A percentile compares a stretch with the other conserved stretches of the same genome.
These are phyloP conservation scores for Cichorium intybus DNA, from an alignment of 140 eudicot species.

Conservation along the genomic window DNA sequence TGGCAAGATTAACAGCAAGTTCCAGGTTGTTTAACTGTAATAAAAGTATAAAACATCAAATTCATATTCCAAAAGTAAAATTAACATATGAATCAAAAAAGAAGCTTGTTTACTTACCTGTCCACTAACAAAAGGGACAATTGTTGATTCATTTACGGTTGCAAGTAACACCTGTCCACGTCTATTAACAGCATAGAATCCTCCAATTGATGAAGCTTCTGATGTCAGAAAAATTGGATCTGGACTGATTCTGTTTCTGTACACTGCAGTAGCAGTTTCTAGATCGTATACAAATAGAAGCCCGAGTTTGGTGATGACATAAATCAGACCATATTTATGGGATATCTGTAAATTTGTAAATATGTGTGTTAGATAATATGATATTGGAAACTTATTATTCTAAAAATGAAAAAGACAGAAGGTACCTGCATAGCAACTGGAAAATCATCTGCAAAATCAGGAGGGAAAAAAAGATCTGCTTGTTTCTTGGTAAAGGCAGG, in stretches of 20 bases:
- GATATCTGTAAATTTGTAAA: constrained; percentile 32
- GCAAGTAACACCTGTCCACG: constrained; percentile 98
- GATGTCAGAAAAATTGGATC: constrained; percentile 96
- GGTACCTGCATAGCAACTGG: constrained; percentile 99
- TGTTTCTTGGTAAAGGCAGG: constrained; percentile 92
- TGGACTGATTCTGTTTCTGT: constrained; percentile 96
- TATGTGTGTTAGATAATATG: constrained; percentile 14
- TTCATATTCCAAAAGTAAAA: constrained; percentile 4
- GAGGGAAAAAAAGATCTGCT: constrained; percentile 99
- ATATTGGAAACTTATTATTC: constrained; percentile 11
- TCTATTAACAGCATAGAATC: constrained; percentile 95
- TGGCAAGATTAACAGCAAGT: constrained; percentile 99
- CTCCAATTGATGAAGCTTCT: constrained; percentile 98
- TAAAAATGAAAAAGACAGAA: constrained; percentile 7
- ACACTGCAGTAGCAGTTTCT: constrained; percentile 96
- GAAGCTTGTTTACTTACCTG: constrained; percentile 31
- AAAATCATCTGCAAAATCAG: constrained; percentile 94
- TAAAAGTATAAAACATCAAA: constrained; percentile 9
- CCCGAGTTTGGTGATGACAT: constrained; percentile 96
- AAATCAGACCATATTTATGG: constrained; percentile 64
- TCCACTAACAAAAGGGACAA: constrained; percentile 89
- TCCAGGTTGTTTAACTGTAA: constrained; percentile 91
- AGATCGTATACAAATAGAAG: constrained; percentile 66
- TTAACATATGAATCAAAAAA: constrained; percentile 4
- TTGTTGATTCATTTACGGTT: constrained; percentile 94